A percentile compares a stretch with the other conserved stretches of the same genome.
Conservation (phyloP, 306 rosid genomes). For the Vigna reflexopilosa region DNA sequence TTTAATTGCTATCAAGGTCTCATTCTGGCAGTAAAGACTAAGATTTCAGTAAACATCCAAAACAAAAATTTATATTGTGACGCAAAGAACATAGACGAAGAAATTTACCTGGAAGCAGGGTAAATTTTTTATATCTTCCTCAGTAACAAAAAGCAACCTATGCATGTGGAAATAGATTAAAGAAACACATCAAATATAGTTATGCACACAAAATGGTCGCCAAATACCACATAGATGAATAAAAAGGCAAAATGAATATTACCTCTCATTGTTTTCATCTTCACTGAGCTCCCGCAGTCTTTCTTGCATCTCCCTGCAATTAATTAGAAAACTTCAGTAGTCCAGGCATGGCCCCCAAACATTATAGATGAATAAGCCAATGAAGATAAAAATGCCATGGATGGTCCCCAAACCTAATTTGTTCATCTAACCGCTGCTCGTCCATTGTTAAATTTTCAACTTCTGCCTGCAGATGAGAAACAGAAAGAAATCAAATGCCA, state of each 20-base stretch:
- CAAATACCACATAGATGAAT: constrained; percentile 13
- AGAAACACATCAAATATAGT: constrained; percentile 32
- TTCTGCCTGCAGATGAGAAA: constrained; percentile 70
- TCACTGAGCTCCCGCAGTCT: constrained; percentile 82
- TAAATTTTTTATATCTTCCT: constrained; percentile 93
- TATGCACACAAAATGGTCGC: not conserved
- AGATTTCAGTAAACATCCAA: constrained; percentile 32
- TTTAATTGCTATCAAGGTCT: constrained; percentile 95
- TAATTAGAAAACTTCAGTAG: constrained; percentile 38
- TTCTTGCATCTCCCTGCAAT: constrained; percentile 93
- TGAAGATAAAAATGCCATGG: constrained; percentile 37
- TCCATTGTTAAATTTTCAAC: constrained; percentile 78
- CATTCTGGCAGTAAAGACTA: constrained; percentile 68
- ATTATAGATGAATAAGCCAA: constrained; percentile 14
- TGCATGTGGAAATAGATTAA: constrained; percentile 31
- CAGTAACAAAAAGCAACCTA: constrained; percentile 95
- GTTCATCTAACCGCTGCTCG: constrained; percentile 78
- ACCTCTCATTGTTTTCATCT: constrained; percentile 90
- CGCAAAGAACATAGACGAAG: constrained; percentile 35
- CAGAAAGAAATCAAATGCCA: constrained; percentile 32
- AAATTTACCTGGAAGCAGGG: constrained; percentile 85
- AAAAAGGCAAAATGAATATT: constrained; percentile 43
- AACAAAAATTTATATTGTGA: not conserved
- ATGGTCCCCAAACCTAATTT: constrained; percentile 71
- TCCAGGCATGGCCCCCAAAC: too few relatives aligned